Evolutionary conservation across 2,329 filamentous ascomycete genomes (phyloP), one percentile per base, ranked within the genome.

Genomic region (Apiospora hydei): DNA sequence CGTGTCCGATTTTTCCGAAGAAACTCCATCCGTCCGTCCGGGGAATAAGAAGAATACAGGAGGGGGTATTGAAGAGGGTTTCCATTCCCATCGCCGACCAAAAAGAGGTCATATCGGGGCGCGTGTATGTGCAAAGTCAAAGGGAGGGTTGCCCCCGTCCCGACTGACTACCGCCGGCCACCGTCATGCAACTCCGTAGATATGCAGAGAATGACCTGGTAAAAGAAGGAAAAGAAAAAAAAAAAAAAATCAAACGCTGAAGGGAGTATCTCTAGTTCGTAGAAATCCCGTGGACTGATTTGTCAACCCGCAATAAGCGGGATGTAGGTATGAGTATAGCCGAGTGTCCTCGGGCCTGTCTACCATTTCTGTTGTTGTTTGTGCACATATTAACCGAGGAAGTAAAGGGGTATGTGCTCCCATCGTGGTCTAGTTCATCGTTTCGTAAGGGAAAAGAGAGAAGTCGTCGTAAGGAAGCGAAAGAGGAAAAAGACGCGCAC

Each of bases 221-320:
- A 67, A 67, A 14, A 18, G 70, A 71, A 71, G 41, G 30, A 16
- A 67, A 49, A 46, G 41, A 30, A 53, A 14, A 41, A 16, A 67
- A 49, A 46, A 26, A 30, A 53, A 14, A 41, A 70, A 34, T 61
- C 30, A 61, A 61, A 61, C 46, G 66, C 41, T 44, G 21, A 68
- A 68, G 66, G 66, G 41, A 49, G 41, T 49, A 68, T 68, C 66
- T 68, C 46, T 68, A 68, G 46, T 11, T 46, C 24, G 21, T 68
- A 46, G 46, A 68, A 46, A 26, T 46, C 66, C 66, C 26, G 66
- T 44, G 34, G 41, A 68, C 24, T 34, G 24, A 26, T 68, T 68
- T 61, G 18, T 10, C 30, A 61, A 21, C 53, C 53, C 53, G 53
- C 30, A 4, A n/a, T 11, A 13, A 61, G 53, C 18, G 53, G 53